Evolutionary conservation across 2,329 filamentous ascomycete genomes (phyloP), one percentile per base, ranked within the genome.

Genomic region (Penicillium sp.): DNA sequence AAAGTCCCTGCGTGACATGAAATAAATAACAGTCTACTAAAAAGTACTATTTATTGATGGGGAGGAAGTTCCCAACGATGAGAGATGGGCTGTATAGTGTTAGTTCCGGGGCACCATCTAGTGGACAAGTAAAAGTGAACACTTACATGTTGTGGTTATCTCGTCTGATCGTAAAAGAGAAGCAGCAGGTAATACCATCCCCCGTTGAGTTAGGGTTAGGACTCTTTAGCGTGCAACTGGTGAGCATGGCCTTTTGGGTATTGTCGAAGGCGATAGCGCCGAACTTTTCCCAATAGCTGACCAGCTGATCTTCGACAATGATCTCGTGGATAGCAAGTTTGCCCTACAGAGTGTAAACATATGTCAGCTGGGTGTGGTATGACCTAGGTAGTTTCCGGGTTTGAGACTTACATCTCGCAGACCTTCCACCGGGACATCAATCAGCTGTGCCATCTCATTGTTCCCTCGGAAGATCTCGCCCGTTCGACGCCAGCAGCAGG

Each of bases 251-350:
- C 72, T 99, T 96, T 71, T 97, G 94, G 10, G 85, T 87, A 55
- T 88, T 86, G 70, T 99, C 94, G 74, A 99, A 99, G 10, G 94
- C 95, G 66, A 99, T 97, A 5, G 91, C 93, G 48, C 93, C 92
- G 69, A 99, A 99, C 69, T 99, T 96, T 75, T 99, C 94, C 94
- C 94, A 99, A 69, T 99, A 99, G 66, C 90, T 90, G 52, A 97
- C 94, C 58, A 96, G 84, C 38, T 92, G 95, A 59, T 96, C 91
- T 77, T 99, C 94, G 2, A 91, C 91, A 42, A 99, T 85, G 60
- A 99, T 95, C 72, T 99, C 92, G 71, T 99, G 94, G 45, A 99
- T 83, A 12, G 94, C 90, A 61, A 97, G 88, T 67, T 95, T 95
- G 58, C 94, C 94, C 92, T 96, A 55, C 4, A 51, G 38, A 25